Evolutionary conservation across 2,329 filamentous ascomycete species (phyloP), one percentile per base, ranked within the genome.

Genomic region (Aureobasidium leucospermi): DNA sequence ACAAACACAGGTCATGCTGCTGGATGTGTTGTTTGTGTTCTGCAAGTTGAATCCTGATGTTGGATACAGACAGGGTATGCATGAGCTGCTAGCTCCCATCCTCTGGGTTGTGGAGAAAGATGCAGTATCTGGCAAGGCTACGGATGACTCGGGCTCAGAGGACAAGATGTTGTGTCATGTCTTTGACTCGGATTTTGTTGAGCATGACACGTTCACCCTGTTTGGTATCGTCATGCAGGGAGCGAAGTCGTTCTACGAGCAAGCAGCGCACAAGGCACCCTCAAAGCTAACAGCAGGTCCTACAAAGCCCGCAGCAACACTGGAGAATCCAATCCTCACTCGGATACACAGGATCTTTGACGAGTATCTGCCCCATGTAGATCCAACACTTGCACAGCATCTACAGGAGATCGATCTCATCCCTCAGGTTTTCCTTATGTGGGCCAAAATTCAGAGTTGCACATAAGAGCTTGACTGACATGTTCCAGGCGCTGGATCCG

Each of bases 11-110:
- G 81, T 79, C 43, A 88, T 90, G 73, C 86, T 99, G 67, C 76
- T 95, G 34, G 89, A 99, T 69, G 85, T 96, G 34, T 79, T 99
- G 36, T 99, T 97, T 73, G 83, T 99, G 65, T 97, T 92, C 75
- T 94, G 91, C 76, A 97, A 96, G 73, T 81, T 95, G 57, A 90
- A 97, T 68, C 90, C 90, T 1, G 85, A 87, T 65, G 81, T 90
- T 58, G 90, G 90, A 15, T 99, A 99, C 71, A 85, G 94, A n/a
- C 94, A 99, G 75, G 94, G 94, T 10, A 99, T 99, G 93, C 94
- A 99, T 71, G 94, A 99, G 74, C 78, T 99, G 45, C 79, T 97
- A 13, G 94, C 94, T 0, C 92, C 94, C 0, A 85, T 99, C 39
- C 77, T 96, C 6, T 90, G 90, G 81, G 88, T 90, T 1, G 77